Evolutionary conservation across 1,284 basidiomycete species (phyloP), one percentile per base, ranked within the genome.

Genomic region (Ustilago cynodontis): DNA sequence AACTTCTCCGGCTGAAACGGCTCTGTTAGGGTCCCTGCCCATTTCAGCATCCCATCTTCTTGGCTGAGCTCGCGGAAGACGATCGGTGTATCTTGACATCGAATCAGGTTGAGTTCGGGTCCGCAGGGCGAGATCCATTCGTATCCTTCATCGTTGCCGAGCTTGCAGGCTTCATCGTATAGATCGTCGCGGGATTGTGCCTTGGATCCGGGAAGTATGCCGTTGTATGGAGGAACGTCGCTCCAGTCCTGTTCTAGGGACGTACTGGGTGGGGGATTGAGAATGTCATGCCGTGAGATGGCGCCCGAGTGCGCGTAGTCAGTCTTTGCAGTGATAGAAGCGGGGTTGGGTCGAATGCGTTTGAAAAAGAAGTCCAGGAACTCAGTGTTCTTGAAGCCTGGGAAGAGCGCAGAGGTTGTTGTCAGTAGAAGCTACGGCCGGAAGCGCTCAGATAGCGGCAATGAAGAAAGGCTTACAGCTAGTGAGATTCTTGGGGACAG

Each of bases 401-500:
- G 1, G 16, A 20, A 14, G 20, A 20, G 18, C 20, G 16, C 41
- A n/a, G 3, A 20, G 6, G 7, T 43, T n/a, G 20, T 7, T 43
- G 41, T 43, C n/a, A 43, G 41, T 11, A n/a, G 6, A 20, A 8
- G 41, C 16, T 11, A 7, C 11, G 41, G 16, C 8, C 3, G 11
- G n/a, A 43, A 43, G n/a, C 31, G 41, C 7, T 43, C 7, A 43
- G 20, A 43, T 3, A 7, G 20, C 24, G 8, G 28, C 47, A 49
- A 14, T 16, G 14, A 11, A 6, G 13, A 3, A 8, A 24, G 7
- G 20, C 47, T 49, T 49, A 49, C 71, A 86, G 45, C 81, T 82
- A 3, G 85, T 86, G 43, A 86, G 76, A 59, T 86, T 86, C 60
- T 86, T 84, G 1, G 79, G 79, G 8, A 79, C 76, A 1, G 85